Evolutionary conservation across 169 alveolate genomes (phyloP).

Genomic region (Sarcocystis neurona): DNA sequence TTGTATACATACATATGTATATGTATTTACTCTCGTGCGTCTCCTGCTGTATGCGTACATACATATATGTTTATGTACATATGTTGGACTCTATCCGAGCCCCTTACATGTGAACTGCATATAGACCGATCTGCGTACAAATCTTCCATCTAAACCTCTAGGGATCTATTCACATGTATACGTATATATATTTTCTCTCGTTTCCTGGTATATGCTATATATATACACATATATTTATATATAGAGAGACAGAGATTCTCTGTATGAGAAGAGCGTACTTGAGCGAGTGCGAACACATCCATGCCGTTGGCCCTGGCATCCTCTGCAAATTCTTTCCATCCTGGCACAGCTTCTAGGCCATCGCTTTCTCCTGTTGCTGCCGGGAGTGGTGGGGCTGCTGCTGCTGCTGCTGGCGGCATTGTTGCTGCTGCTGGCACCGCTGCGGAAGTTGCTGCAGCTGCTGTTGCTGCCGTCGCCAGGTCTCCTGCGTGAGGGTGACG

Average conservation of each 20-base stretch:
- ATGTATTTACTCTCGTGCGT: too few species aligned
- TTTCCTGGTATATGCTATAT: not conserved
- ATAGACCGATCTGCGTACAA: too few species aligned
- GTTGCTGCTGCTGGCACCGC: not conserved
- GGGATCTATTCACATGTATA: not conserved
- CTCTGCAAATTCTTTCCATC: conserved; percentile 50
- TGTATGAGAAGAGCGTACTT: too few species aligned
- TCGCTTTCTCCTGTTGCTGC: conserved; percentile 4
- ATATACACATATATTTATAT: not conserved
- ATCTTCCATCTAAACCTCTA: not conserved
- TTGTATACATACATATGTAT: too few species aligned
- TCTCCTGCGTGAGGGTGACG: too few species aligned
- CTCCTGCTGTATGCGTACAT: too few species aligned
- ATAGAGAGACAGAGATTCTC: too few species aligned
- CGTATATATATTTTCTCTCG: not conserved
- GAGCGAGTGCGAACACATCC: conserved; percentile 30
- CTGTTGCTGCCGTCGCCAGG: too few species aligned
- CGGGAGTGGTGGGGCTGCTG: not conserved
- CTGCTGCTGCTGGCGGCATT: conserved; percentile 21
- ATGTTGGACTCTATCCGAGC: too few species aligned
- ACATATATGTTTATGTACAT: too few species aligned
- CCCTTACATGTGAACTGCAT: too few species aligned
- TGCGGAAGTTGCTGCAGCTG: not conserved
- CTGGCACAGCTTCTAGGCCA: conserved; percentile 31
- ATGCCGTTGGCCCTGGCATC: conserved; percentile 43